Evolutionary conservation across 768 basidiomycete species (phyloP), one percentile per base, ranked within the genome.

Genomic region (Auriscalpium orientale): DNA sequence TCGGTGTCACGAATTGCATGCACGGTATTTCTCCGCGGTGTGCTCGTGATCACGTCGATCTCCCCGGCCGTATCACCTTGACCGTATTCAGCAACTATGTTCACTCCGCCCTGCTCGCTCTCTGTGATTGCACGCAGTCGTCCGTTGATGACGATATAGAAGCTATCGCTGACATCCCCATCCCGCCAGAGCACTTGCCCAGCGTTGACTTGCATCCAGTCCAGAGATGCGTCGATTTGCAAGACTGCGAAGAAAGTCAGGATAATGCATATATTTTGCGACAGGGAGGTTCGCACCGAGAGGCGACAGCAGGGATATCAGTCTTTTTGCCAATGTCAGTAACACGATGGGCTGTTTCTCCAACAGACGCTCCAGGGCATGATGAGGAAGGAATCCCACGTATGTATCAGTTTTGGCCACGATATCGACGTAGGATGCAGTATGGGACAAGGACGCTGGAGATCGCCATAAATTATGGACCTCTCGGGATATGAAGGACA

Each of bases 1-100:
- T 99, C 97, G 0, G 94, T 93, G 67, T 99, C 97, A 64, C 97
- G 91, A 60, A 99, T 98, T 8, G 97, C 97, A 71, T 98, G 95
- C 16, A 98, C 84, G 0, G 94, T 98, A 49, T 85, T 95, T 54
- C 87, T 81, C 56, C 97, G 82, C 3, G 82, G 81, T 16, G 86
- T 89, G 63, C 87, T 89, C 8, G 95, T 97, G 65, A 99, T 98
- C 52, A 97, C 97, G 68, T 98, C 97, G 12, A 99, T 78, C 70
- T 99, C 97, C 22, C 97, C 97, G 49, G 98, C 93, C 0, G 91
- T 90, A 65, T 98, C 95, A 10, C 94, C 95, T 70, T 98, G 95
- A 40, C 97, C 97, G 65, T 95, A 95, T 74, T 99, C 97, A 8
- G 85, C 91, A 2, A 88, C 77, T 49, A 98, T 94, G 10, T 80